Evolutionary conservation across 1,284 basidiomycete species (phyloP), one percentile per base, ranked within the genome.

Genomic region (Fistulinella cinereoalba): DNA sequence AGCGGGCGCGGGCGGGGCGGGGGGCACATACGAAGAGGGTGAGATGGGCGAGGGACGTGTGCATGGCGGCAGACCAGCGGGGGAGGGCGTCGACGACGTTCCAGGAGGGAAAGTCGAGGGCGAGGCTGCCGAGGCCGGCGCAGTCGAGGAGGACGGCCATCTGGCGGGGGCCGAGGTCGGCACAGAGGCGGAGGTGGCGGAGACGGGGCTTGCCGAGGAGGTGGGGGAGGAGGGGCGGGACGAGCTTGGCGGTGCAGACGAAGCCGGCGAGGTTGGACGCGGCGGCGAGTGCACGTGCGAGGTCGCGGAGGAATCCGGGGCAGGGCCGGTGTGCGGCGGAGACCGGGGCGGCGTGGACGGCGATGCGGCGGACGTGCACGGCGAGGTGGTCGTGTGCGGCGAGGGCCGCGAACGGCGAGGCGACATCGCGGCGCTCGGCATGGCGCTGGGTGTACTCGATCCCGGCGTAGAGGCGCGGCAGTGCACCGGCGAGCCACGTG

Each of bases 341-440:
- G 2, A 50, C 54, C 1, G 79, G 79, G 0, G 79, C 68, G 6
- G 67, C 64, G 28, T 76, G 71, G 8, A 87, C 71, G 33, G 85
- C 82, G 51, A 88, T 75, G 53, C 67, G 71, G 34, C 75, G 75
- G 21, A 86, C 81, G 58, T 86, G 76, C 3, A 74, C 66, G 15
- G 74, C 77, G 41, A 84, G 68, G 34, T 72, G 65, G 13, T 73
- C 73, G 56, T 80, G 79, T 2, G 70, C 65, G 12, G 73, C 52
- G 19, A 88, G 62, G 3, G 76, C 71, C 7, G 75, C 71, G 56
- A 88, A 88, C 0, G 85, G 80, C 0, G 82, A 80, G 39, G 72
- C 64, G 8, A 76, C 58, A 71, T 79, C 15, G 6, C 16, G 7
- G 22, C 71, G 72, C 53, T 83, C 83, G 10, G 76, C 74, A 56